Evolutionary conservation across 2,329 filamentous ascomycete genomes (phyloP), one percentile per base, ranked within the genome.

Genomic region (Cercospora nicotianae): DNA sequence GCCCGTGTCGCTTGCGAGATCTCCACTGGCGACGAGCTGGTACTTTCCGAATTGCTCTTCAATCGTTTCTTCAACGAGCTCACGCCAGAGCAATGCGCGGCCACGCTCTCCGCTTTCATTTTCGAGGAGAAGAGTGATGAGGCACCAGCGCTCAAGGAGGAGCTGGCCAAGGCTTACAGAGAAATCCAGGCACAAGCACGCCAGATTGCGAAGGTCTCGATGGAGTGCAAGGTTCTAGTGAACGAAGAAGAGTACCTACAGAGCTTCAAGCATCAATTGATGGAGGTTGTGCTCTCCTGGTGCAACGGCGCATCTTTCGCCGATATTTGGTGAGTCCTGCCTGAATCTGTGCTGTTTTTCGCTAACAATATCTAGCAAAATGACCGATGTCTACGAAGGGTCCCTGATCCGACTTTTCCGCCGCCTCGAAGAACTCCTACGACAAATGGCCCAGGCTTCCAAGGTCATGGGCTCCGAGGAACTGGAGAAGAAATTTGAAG

Each of bases 401-500:
- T 97, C 93, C 67, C 84, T 99, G 69, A 98, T 99, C 75, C 93
- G 95, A 60, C 89, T 97, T 45, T 99, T 99, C 88, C 91, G 95
- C 64, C 91, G 95, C 20, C 85, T 99, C 33, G 95, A 99, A 81
- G 95, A 99, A 81, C 85, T 97, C 67, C 84, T 99, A 39, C 88
- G 95, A 72, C 95, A 99, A 80, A 96, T 98, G 87, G 94, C 91
- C 16, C 92, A 98, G 81, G 95, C 94, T 26, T 88, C 92, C 72
- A 98, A 97, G 83, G 94, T 97, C 70, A 99, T 99, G 95, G 95
- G 95, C 75, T 97, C 91, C 78, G 93, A 96, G 70, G 95, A 98
- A 76, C 84, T 99, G 66, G 91, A 94, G 77, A 87, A 90, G 78
- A 97, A 97, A 82, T 99, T 99, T 77, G 94, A 97, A 76, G 87